A percentile compares a stretch with the other conserved stretches of the same genome.
Evolutionary conservation across 2,329 filamentous ascomycete species (phyloP).

Genomic region (Aspergillus flavus): DNA sequence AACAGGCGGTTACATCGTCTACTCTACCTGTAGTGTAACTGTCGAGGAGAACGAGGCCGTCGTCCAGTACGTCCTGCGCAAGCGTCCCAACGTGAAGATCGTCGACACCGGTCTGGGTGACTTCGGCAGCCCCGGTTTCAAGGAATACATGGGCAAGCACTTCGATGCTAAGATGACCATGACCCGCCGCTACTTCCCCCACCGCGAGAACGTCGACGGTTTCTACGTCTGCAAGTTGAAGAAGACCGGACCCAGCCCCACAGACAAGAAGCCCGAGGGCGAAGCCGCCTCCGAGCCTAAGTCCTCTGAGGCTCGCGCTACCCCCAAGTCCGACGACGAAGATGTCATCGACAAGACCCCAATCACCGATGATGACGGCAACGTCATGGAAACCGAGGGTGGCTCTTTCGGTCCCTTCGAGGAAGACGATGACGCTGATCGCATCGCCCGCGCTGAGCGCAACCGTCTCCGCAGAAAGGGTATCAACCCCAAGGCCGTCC

Average conservation of each 20-base stretch:
- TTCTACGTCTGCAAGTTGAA: slow-evolving; percentile 99
- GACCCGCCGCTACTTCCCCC: slow-evolving; percentile 84
- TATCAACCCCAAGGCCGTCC: slow-evolving; percentile 67
- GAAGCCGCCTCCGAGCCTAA: slow-evolving; percentile 28
- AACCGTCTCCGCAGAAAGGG: slow-evolving; percentile 75
- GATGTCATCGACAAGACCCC: slow-evolving; percentile 69
- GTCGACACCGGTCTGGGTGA: slow-evolving; percentile 82
- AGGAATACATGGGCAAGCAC: slow-evolving; percentile 83
- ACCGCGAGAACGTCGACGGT: slow-evolving; percentile 92
- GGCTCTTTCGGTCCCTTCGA: slow-evolving; percentile 73
- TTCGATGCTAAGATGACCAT: slow-evolving; percentile 85
- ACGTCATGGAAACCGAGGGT: slow-evolving; percentile 35
- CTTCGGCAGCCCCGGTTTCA: slow-evolving; percentile 93
- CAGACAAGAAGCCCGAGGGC: slow-evolving; percentile 27
- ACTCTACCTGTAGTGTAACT: slow-evolving; percentile 94
- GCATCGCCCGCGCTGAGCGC: slow-evolving; percentile 72
- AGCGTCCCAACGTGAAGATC: slow-evolving; percentile 89
- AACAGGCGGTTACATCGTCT: slow-evolving; percentile 92
- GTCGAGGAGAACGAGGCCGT: slow-evolving; percentile 94
- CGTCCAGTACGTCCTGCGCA: slow-evolving; percentile 88
- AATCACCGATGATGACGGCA: slow-evolving; percentile 52
- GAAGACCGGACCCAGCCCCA: slow-evolving; percentile 78
- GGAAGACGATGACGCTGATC: slow-evolving; percentile 70
- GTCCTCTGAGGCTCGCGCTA: slow-evolving; percentile 23
- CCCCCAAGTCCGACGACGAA: slow-evolving; percentile 40